Base-by-base conservation (phyloP, 1,139 yeast genomes). In the Yamadazyma dendronema region DNA sequence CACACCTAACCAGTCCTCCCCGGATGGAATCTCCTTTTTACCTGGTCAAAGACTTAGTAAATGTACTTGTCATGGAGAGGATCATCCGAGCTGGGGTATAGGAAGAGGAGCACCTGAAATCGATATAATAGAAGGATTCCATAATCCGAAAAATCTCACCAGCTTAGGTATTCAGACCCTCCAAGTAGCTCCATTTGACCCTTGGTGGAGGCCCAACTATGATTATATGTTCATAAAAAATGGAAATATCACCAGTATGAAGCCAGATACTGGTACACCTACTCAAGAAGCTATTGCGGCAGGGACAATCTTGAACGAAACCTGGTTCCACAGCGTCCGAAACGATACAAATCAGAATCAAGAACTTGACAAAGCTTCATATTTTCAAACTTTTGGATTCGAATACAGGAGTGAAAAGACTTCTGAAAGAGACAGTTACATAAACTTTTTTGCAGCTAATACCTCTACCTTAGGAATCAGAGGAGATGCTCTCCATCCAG, bases 71-170 rank as follows among this genome's bases (percentile, higher is more conserved):
- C 44, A 42, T 11, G 62, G 61, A 2, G 57, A 52, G 37, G 65
- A 60, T 38, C 66, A 61, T 40, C 66, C 66, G 3, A 60, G 47
- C 39, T 35, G 46, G 3, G 66, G 66, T 2, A 39, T 44, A 3
- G 65, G 61, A 2, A 48, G 66, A 29, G 66, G 66, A 4, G 66
- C 66, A 1, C 66, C 66, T 2, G 66, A 61, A 47, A 59, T 61
- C 35, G 66, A 61, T 52, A 50, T 59, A 4, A 47, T 61, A 28
- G 66, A 61, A 47, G 66, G 61, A 10, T 59, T 47, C 17, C 53
- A 43, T 35, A 41, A 41, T 21, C 47, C 50, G 8, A 46, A 53
- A 28, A 56, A 52, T 35, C 39, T 47, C 7, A 29, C 29, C 7
- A 49, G 50, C 12, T 49, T 56, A 31, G 66, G 62, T 2, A 53